Evolutionary conservation across 129 eudicot genomes (phyloP).

Genomic region (Pseudognaphalium luteoalbum): DNA sequence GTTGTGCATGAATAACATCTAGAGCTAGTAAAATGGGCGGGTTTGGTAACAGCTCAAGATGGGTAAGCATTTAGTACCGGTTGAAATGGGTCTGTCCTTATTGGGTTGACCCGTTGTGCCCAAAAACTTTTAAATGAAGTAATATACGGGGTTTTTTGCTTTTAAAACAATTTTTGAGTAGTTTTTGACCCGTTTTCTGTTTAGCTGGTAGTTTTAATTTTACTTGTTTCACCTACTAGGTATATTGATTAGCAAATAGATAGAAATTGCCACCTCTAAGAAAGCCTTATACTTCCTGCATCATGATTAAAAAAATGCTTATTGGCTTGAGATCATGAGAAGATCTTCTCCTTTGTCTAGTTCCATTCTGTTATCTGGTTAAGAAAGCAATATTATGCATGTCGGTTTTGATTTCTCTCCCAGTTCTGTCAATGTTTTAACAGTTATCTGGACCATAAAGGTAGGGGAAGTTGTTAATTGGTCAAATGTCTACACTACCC

Average conservation of each 20-base stretch:
- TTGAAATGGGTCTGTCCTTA: background rate
- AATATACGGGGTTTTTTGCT: background rate
- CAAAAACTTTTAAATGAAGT: background rate
- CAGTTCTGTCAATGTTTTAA: background rate
- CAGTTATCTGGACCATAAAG: background rate
- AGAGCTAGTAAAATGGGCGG: background rate
- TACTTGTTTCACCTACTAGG: background rate
- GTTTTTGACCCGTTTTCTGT: background rate
- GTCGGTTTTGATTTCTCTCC: background rate
- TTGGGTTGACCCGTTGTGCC: background rate
- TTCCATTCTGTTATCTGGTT: background rate
- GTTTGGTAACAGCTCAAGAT: background rate
- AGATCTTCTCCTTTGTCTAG: background rate
- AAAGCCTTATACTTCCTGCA: background rate
- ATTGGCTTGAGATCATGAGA: background rate
- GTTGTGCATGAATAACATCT: background rate
- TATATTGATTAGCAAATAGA: background rate
- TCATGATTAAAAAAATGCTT: background rate
- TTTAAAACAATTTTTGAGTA: background rate
- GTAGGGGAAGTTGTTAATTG: background rate
- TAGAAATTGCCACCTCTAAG: slow-evolving; percentile 2
- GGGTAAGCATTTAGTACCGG: background rate
- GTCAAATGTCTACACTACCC: slow-evolving; percentile 5
- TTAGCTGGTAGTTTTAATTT: background rate
- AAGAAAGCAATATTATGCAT: background rate